Evolutionary conservation across 2,329 filamentous ascomycete species (phyloP), one percentile per base, ranked within the genome.

Genomic region (Aspergillus phoenicis): DNA sequence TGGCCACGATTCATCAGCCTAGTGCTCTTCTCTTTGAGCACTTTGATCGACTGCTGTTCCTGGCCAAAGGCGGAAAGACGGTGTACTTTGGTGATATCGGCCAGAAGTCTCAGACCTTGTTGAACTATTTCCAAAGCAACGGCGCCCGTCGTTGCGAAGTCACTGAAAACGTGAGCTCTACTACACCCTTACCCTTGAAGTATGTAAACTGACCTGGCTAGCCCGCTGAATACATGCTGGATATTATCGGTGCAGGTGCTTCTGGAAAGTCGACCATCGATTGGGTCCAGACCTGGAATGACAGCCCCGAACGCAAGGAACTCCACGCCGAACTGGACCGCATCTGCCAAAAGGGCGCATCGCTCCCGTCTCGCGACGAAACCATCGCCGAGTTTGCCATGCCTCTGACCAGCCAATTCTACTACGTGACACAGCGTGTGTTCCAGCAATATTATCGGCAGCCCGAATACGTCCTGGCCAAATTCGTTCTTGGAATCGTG

Each of bases 1-100:
- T 97, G 8, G 96, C 92, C 79, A 97, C 93, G 0, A 96, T 97
- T 62, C 93, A 97, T 74, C 93, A 97, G 75, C 93, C 93, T 6
- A 95, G 91, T 10, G 91, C 92, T 47, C 91, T 95, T 83, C 83
- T 97, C 55, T 96, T 97, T 80, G 90, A 96, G 74, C 88, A 91
- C 61, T 97, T 89, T 51, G 86, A 89, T 62, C 80, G 81, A 0
- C 75, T 89, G 0, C 77, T 88, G 0, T 85, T 89, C 69, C 79
- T 89, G 1, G 85, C 85, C 5, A 81, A 80, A 57, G 87, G 87
- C 20, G 87, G 87, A 0, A 84, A 82, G 67, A 88, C 85, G 0
- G 85, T 89, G 0, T 89, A 89, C 66, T 89, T 89, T 72, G 87
- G 87, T 1, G 79, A 87, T 6, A 84, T 89, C 41, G 87, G 87